Evolutionary conservation across 139 green algal genomes (phyloP), one percentile per base, ranked within the genome.

Genomic region (Pedinophyceae sp.): DNA sequence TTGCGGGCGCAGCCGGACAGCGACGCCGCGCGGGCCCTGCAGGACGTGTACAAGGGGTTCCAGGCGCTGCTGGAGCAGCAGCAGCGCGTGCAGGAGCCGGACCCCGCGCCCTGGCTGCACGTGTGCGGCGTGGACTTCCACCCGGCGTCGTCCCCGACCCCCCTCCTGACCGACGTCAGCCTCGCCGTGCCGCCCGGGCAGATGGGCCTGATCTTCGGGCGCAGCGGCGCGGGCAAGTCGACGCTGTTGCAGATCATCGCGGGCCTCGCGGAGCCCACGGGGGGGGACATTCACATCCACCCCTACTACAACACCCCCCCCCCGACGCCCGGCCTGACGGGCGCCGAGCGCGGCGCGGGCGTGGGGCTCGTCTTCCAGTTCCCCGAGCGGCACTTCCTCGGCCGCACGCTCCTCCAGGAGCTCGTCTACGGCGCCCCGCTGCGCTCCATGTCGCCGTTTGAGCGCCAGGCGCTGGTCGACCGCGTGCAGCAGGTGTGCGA

Each of bases 281-380:
- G 23, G 34, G 62, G 55, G 6, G 24, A 27, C 29, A 30, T 61
- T 20, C 7, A 19, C 28, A 19, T 57, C 23, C n/a, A n/a, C 27
- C 49, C 49, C 7, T 24, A 20, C 13, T 24, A 19, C 19, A n/a
- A 5, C 27, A 13, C 38, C 38, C 38, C 38, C 38, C 38, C 38
- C 38, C 38, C 38, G 13, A n/a, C 16, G 38, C 38, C 38, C 38
- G 13, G 13, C 16, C 38, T 16, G 38, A 13, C 38, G 13, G 38
- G 13, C 38, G 38, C 29, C 24, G 43, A 55, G 26, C 61, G 74
- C 18, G 56, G 66, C 40, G 45, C 60, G 28, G 53, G 72, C 29
- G 72, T 81, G 13, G 87, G 88, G 0, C 62, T 96, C 20, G 85
- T 95, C 20, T 96, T 96, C 55, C 88, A 96, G 73, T 95, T 95